Conservation (phyloP, 805 yeast genomes). For the Zygosaccharomyces pseudorouxii region DNA sequence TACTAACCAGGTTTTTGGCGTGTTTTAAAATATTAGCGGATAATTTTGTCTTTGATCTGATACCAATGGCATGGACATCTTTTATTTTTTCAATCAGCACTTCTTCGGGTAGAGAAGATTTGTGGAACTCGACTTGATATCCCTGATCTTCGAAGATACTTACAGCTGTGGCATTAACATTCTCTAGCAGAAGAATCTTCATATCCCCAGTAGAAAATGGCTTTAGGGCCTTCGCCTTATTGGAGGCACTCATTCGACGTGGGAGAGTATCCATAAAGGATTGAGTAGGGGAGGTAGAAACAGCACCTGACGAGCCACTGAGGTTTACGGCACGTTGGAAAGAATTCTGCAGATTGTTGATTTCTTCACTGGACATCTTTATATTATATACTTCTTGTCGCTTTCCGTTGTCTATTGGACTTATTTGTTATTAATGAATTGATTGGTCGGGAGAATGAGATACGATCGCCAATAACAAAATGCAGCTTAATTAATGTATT, state of each 20-base stretch:
- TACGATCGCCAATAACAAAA: not conserved
- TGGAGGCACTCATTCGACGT: constrained; percentile 41
- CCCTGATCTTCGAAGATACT: constrained; percentile 84
- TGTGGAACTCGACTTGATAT: constrained; percentile 92
- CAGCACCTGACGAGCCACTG: constrained; percentile 61
- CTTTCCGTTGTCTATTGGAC: not conserved
- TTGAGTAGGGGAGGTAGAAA: constrained; percentile 76
- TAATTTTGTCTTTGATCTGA: constrained; percentile 92
- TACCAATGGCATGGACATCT: constrained; percentile 95
- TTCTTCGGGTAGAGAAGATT: constrained; percentile 83
- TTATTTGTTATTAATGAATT: not conserved
- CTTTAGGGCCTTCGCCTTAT: constrained; percentile 68
- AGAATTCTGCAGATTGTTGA: constrained; percentile 47
- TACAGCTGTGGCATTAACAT: constrained; percentile 89
- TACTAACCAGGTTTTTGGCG: constrained; percentile 82
- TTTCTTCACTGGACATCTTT: constrained; percentile 68
- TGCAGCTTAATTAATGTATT: not conserved
- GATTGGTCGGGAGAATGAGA: not conserved
- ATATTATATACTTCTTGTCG: not conserved
- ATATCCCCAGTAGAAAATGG: constrained; percentile 96
- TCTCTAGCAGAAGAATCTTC: constrained; percentile 85
- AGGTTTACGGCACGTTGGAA: constrained; percentile 51
- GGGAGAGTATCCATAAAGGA: constrained; percentile 55
- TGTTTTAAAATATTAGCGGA: constrained; percentile 72
- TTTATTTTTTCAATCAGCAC: constrained; percentile 91